A percentile compares a stretch with the other conserved stretches of the same genome.
Conservation (phyloP, 805 yeast genomes). For the Kuraishia capsulata region DNA sequence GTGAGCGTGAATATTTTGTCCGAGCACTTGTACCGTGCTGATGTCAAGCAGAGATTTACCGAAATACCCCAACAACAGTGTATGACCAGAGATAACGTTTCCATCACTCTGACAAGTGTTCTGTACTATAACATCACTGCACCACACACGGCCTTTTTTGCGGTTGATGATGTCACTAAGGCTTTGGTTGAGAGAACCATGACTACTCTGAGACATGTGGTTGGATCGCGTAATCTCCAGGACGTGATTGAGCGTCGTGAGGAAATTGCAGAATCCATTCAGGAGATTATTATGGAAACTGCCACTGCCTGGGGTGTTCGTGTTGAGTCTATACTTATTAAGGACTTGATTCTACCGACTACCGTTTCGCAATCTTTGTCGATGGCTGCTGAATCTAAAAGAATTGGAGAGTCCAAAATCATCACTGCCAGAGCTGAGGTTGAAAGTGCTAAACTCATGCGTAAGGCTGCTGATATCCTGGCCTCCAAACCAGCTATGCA, state of each 20-base stretch:
- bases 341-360: constrained; percentile 49
- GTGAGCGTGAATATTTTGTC: constrained; percentile 56
- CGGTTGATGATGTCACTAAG: constrained; percentile 40
- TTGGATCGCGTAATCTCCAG: constrained; percentile 57
- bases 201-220: constrained; percentile 64
- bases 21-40: constrained; percentile 41
- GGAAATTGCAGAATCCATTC: constrained; percentile 59
- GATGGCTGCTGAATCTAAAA: constrained; percentile 66
- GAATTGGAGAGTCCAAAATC: constrained; percentile 71
- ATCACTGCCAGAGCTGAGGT: constrained; percentile 71
- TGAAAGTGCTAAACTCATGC: constrained; percentile 66
- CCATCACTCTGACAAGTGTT: constrained; percentile 54
- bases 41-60: constrained; percentile 47
- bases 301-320: constrained; percentile 65
- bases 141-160: constrained; percentile 58
- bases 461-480: constrained; percentile 70
- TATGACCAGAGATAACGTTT: constrained; percentile 64
- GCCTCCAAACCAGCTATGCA: constrained; percentile 74
- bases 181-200: constrained; percentile 63
- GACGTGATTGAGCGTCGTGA: constrained; percentile 69
- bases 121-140: constrained; percentile 58
- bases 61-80: constrained; percentile 63
- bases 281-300: constrained; percentile 48
- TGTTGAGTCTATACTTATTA: constrained; percentile 58
- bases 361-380: constrained; percentile 53